phyloP scores from a whole-genome alignment of 208 protist genomes.

The Crithidia fasciculata region DNA sequence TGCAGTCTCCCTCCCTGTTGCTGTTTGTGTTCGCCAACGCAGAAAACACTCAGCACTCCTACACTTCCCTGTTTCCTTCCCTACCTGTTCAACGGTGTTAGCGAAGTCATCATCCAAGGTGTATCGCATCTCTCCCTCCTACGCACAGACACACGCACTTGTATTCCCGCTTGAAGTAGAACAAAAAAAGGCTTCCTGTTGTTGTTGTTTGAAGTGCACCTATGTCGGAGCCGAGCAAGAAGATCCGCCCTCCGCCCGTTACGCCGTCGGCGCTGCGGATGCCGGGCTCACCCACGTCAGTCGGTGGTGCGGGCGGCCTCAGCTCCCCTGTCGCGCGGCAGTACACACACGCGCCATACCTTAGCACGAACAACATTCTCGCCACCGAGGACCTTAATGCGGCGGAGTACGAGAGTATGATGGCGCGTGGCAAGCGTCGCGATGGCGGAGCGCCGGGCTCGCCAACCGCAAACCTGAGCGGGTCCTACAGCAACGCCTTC shows the following conservation, averaged over 20 bases:
- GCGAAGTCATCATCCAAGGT: too few species aligned
- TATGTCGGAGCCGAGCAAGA: constrained; percentile 4
- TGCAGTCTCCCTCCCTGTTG: too few species aligned
- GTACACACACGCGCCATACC: constrained; percentile 28
- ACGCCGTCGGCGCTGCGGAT: constrained; percentile 6
- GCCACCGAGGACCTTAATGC: constrained; percentile 17
- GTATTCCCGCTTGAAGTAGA: neutral
- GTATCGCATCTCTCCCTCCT: too few species aligned
- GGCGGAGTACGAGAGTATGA: constrained; percentile 19
- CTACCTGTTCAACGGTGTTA: too few species aligned
- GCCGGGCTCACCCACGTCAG: neutral
- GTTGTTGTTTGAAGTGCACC: neutral
- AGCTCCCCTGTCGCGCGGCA: constrained; percentile 7
- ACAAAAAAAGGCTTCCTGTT: neutral
- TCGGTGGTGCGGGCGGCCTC: neutral
- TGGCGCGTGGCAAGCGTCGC: constrained; percentile 9
- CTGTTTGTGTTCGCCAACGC: too few species aligned
- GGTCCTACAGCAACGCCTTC: neutral
- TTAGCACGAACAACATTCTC: constrained; percentile 26
- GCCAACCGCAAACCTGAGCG: constrained; percentile 2
- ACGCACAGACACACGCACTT: neutral
- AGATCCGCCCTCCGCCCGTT: neutral
- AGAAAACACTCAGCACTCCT: too few species aligned
- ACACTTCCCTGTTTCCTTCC: too few species aligned
- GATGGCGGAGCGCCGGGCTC: constrained; percentile 4